phyloP scores from a whole-genome alignment of 345 rosid species.

The Boechera divaricarpa region DNA sequence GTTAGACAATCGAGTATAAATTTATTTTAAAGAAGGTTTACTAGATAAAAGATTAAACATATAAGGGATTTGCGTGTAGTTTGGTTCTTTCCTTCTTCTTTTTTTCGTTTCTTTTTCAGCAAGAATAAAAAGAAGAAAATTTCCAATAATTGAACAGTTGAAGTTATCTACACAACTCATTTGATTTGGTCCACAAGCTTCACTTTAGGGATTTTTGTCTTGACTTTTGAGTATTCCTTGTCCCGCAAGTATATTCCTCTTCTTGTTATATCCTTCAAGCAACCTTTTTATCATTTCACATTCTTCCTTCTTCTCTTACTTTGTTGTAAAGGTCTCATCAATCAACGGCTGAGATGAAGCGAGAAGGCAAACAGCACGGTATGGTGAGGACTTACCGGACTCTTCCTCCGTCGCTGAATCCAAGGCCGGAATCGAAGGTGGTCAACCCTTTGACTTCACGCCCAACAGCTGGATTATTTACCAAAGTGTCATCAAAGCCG shows the following conservation, averaged over 20 bases:
- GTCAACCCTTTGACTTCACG: slow-evolving; percentile 52
- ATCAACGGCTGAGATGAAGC: slow-evolving; percentile 53
- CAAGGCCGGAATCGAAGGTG: slow-evolving; percentile 44
- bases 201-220: slow-evolving; percentile 12
- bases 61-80: neutral
- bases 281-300: slow-evolving; percentile 21
- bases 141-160: slow-evolving; percentile 15
- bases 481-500: slow-evolving; percentile 59
- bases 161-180: slow-evolving; percentile 42
- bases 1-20: neutral
- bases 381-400: slow-evolving; percentile 61
- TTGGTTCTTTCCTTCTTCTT: neutral
- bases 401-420: slow-evolving; percentile 54
- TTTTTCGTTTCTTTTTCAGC: neutral
- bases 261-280: slow-evolving; percentile 37
- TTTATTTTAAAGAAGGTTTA: neutral
- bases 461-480: slow-evolving; percentile 60
- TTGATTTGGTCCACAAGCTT: slow-evolving; percentile 41
- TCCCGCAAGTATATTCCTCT: slow-evolving; percentile 47
- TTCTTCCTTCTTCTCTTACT: slow-evolving; percentile 1
- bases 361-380: slow-evolving; percentile 81
- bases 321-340: slow-evolving; percentile 18
- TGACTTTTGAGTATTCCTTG: slow-evolving; percentile 41
- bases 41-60: neutral
- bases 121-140: neutral